Evolutionary conservation across 1,139 yeast genomes (phyloP).

Genomic region (Arxiozyma bovina): DNA sequence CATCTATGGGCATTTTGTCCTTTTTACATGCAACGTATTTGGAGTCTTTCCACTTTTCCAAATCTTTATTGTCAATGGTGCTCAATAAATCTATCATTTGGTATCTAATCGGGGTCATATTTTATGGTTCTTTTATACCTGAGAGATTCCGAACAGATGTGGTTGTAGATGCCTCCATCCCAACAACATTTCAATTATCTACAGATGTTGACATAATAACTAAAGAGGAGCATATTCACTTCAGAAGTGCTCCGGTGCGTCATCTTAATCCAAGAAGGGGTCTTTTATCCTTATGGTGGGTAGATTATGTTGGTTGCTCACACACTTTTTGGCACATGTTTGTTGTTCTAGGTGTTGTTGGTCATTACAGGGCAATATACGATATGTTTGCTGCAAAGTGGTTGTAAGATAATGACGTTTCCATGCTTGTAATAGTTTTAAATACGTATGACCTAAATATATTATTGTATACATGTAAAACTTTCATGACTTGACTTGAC

Average conservation of each 20-base stretch:
- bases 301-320: constrained; percentile 62
- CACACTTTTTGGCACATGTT: constrained; percentile 93
- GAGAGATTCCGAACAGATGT: constrained; percentile 75
- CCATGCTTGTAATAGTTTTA: neutral
- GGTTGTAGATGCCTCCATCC: constrained; percentile 29
- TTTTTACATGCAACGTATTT: constrained; percentile 47
- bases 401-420: constrained; percentile 8
- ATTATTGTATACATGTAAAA: too few species aligned
- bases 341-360: constrained; percentile 78
- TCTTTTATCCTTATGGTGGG: constrained; percentile 75
- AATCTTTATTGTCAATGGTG: constrained; percentile 28
- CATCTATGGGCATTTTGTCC: constrained; percentile 65
- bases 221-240: constrained; percentile 38
- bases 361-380: constrained; percentile 72
- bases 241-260: constrained; percentile 41
- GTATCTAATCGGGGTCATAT: constrained; percentile 75
- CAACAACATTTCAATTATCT: constrained; percentile 29
- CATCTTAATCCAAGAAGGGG: constrained; percentile 5
- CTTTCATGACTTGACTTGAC: neutral
- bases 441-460: neutral
- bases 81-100: constrained; percentile 41
- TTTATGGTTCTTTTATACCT: constrained; percentile 83
- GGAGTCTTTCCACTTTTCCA: constrained; percentile 48
- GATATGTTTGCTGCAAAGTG: constrained; percentile 48
- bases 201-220: constrained; percentile 26